Percentiles rank a stretch among this genome's conserved stretches.
These are phyloP conservation scores for Stemphylium vesicarium DNA, from an alignment of 2,329 filamentous ascomycete genomes.

Conservation along the genomic window DNA sequence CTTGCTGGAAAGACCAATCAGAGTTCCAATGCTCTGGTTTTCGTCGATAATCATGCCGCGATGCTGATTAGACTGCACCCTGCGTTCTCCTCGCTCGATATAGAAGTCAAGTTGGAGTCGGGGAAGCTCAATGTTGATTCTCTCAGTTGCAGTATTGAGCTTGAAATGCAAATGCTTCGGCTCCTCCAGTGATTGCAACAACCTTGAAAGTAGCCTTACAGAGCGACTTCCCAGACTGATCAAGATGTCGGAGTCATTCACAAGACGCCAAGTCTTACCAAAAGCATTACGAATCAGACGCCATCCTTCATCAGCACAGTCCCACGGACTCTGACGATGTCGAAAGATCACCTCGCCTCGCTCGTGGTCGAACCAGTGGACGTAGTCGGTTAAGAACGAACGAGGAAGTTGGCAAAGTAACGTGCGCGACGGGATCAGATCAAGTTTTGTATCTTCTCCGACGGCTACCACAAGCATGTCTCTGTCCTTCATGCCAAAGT, in stretches of 20 bases:
- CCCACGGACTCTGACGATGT: constrained; percentile 12
- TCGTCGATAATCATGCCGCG: constrained; percentile 34
- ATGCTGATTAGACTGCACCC: constrained; percentile 34
- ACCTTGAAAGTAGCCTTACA: background rate
- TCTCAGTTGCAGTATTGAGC: constrained; percentile 2
- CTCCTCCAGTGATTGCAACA: constrained; percentile 28
- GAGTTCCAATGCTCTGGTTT: constrained; percentile 30
- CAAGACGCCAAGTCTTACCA: constrained; percentile 22
- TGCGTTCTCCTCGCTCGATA: background rate
- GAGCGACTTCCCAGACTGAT: constrained; percentile 18
- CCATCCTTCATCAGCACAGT: constrained; percentile 15
- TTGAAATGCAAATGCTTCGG: constrained; percentile 22
- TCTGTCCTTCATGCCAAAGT: constrained; percentile 42
- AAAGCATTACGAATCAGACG: constrained; percentile 14
- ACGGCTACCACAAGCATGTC: constrained; percentile 36
- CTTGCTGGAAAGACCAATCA: constrained; percentile 34
- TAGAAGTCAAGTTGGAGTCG: constrained; percentile 22
- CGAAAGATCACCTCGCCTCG: constrained; percentile 21
- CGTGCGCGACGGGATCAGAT: constrained; percentile 45
- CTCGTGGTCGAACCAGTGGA: constrained; percentile 23
- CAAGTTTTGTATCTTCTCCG: constrained; percentile 9
- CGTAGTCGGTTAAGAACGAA: constrained; percentile 24
- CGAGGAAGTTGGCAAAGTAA: constrained; percentile 44
- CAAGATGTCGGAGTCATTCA: constrained; percentile 5
- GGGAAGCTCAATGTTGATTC: constrained; percentile 23